Percentiles rank a stretch among this genome's conserved stretches.
Evolutionary conservation across 176 grass and related monocot species (phyloP).

Genomic region (Juncus effusus): DNA sequence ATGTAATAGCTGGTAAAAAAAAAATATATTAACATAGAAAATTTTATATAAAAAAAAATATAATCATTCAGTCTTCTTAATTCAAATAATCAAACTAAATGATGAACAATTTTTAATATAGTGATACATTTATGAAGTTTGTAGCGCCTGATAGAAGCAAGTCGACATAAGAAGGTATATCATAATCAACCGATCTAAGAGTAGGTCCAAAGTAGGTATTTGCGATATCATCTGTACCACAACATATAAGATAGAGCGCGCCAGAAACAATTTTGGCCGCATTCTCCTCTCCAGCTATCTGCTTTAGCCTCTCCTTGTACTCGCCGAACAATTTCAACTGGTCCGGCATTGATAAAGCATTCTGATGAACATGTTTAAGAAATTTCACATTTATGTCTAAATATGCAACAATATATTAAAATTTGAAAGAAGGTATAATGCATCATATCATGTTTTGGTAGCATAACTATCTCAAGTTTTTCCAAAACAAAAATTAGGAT

Average conservation of each 20-base stretch:
- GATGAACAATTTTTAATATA: too few species aligned
- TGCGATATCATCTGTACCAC: conserved; percentile 64
- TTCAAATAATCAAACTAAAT: too few species aligned
- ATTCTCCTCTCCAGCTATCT: conserved; percentile 43
- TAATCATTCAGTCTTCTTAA: too few species aligned
- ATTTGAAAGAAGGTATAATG: too few species aligned
- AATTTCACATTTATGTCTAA: background rate
- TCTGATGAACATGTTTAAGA: conserved; percentile 5
- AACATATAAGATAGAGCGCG: conserved; percentile 54
- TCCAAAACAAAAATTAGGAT: too few species aligned
- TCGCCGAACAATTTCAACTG: conserved; percentile 60
- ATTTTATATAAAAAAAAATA: too few species aligned
- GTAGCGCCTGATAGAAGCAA: conserved; percentile 45
- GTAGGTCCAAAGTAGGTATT: conserved; percentile 82
- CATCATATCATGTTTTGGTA: too few species aligned
- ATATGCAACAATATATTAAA: background rate
- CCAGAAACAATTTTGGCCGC: conserved; percentile 34
- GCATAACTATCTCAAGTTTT: too few species aligned
- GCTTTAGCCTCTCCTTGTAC: conserved; percentile 50
- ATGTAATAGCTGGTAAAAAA: conserved; percentile 18
- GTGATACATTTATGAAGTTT: conserved; percentile 35
- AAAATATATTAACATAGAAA: background rate
- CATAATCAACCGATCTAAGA: conserved; percentile 42
- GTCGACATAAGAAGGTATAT: conserved; percentile 71
- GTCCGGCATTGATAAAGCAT: conserved; percentile 50